Evolutionary conservation across 192 early-diverging fungal species (phyloP).

Genomic region (Backusella tarrabulga): DNA sequence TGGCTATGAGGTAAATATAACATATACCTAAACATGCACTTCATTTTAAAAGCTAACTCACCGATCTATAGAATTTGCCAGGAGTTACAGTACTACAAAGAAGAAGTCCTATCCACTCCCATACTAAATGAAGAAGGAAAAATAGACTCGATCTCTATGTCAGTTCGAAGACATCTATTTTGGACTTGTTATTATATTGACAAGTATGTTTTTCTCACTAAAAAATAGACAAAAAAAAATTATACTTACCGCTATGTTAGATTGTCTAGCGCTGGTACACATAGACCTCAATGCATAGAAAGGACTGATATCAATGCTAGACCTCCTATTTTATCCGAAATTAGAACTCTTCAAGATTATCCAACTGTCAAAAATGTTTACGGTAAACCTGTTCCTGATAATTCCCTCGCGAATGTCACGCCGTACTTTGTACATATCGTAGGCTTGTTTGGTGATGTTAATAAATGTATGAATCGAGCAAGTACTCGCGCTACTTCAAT

Average conservation of each 20-base stretch:
- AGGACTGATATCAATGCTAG: conserved; percentile 40
- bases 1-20: conserved; percentile 19
- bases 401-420: conserved; percentile 15
- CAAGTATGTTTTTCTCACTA: conserved; percentile 25
- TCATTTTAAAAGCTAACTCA: no score
- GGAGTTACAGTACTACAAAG: conserved; percentile 47
- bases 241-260: conserved; percentile 5
- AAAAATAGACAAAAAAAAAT: neutral
- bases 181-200: conserved; percentile 51
- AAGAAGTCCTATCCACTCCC: conserved; percentile 29
- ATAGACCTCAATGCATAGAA: conserved; percentile 48
- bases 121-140: conserved; percentile 39
- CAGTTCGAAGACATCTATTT: conserved; percentile 39
- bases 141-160: conserved; percentile 32
- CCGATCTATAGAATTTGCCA: conserved; percentile 33
- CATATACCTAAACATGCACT: no score
- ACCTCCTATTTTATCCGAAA: conserved; percentile 11
- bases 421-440: conserved; percentile 6
- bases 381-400: neutral
- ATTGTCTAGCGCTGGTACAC: conserved; percentile 34
- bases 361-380: neutral
- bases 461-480: conserved; percentile 19
- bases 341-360: neutral
- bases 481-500: neutral
- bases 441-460: conserved; percentile 29